These are phyloP conservation scores for Haplosporangium sp. DNA, from an alignment of 371 early-diverging fungal genomes.

Conservation along the genomic window DNA sequence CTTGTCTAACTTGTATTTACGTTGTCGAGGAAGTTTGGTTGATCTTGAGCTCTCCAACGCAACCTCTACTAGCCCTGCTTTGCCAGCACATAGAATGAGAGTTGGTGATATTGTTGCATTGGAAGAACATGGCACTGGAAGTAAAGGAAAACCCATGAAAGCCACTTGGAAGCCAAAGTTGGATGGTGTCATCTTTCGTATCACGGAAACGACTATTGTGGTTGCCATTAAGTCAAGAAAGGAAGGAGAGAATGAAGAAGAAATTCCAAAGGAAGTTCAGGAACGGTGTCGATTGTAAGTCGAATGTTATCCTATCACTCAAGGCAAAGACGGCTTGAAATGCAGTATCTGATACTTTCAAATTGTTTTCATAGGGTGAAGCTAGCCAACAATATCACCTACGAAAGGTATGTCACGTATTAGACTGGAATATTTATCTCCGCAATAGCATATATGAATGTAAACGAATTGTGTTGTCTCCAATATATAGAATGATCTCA, in stretches of 20 bases:
- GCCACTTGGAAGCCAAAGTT: constrained; percentile 46
- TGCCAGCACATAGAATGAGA: constrained; percentile 76
- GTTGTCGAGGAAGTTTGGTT: constrained; percentile 60
- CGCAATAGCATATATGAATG: background rate
- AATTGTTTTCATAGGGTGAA: constrained; percentile 53
- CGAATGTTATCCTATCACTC: too few relatives aligned
- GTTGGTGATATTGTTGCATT: constrained; percentile 84
- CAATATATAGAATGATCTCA: constrained; percentile 34
- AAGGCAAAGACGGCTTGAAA: too few relatives aligned
- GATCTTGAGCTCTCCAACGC: constrained; percentile 74
- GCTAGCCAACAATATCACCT: constrained; percentile 84
- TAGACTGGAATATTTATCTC: background rate
- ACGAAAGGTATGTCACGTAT: constrained; percentile 64
- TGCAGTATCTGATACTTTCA: background rate
- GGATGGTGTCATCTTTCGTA: constrained; percentile 70
- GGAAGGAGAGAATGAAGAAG: constrained; percentile 67
- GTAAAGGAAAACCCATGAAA: constrained; percentile 60
- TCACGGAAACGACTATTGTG: constrained; percentile 71
- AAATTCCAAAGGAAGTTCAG: constrained; percentile 72
- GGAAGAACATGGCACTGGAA: constrained; percentile 63
- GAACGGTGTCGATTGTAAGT: constrained; percentile 77
- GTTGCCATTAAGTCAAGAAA: constrained; percentile 65
- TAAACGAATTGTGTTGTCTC: background rate
- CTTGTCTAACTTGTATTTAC: background rate
- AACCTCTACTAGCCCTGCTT: constrained; percentile 60